phyloP scores from a whole-genome alignment of 1,284 basidiomycete species.

The Neotropicomus parvogracilis region DNA sequence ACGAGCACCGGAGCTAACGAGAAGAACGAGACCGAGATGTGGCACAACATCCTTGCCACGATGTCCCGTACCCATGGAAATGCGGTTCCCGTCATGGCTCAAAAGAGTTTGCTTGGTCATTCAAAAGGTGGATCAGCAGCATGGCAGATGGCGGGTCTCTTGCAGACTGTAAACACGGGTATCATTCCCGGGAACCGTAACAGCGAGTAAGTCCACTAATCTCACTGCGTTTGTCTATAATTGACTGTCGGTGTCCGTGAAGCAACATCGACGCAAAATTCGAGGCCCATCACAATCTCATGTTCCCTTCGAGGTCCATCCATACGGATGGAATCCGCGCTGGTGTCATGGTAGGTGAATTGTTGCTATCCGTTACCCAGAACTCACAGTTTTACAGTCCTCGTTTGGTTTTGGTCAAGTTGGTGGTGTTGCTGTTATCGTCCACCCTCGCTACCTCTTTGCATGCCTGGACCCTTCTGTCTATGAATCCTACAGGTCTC shows the following conservation, averaged over 20 bases:
- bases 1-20: slow-evolving; percentile 98
- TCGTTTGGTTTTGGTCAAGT: slow-evolving; percentile 99
- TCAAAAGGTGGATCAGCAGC: slow-evolving; percentile 96
- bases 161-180: slow-evolving; percentile 84
- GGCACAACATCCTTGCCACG: slow-evolving; percentile 89
- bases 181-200: slow-evolving; percentile 97
- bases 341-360: slow-evolving; percentile 71
- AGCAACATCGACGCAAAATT: slow-evolving; percentile 94
- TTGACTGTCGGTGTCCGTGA: slow-evolving; percentile 8
- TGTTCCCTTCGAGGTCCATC: slow-evolving; percentile 97
- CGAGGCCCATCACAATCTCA: slow-evolving; percentile 84
- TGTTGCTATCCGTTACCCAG: neutral
- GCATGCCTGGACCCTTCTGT: slow-evolving; percentile 72
- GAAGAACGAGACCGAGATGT: slow-evolving; percentile 96
- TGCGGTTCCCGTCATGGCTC: slow-evolving; percentile 94
- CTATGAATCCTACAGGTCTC: slow-evolving; percentile 74
- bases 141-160: slow-evolving; percentile 94
- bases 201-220: slow-evolving; percentile 65
- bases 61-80: slow-evolving; percentile 90
- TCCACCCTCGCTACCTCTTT: slow-evolving; percentile 91
- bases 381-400: slow-evolving; percentile 48
- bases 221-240: slow-evolving; percentile 20
- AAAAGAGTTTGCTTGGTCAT: slow-evolving; percentile 95
- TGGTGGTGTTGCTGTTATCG: slow-evolving; percentile 84
- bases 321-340: slow-evolving; percentile 90